These are phyloP conservation scores for Bruguiera sexangula DNA, from an alignment of 345 rosid species.

Conservation along the genomic window DNA sequence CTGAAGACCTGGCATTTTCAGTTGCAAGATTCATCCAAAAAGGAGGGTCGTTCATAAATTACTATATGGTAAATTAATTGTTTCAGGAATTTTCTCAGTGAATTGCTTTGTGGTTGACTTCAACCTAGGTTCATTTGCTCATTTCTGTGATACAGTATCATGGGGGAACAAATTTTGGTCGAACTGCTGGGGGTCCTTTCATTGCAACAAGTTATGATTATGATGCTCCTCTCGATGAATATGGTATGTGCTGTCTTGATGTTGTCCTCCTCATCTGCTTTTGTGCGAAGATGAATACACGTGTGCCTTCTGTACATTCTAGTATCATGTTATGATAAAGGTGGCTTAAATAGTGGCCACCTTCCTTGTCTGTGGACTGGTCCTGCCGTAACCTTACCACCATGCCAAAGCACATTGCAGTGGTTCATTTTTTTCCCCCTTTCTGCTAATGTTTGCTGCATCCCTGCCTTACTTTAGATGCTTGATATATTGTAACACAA, in stretches of 20 bases:
- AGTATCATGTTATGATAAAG: neutral
- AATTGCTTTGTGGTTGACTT: constrained; percentile 14
- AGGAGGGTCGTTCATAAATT: constrained; percentile 91
- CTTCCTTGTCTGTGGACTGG: neutral
- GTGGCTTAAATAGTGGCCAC: neutral
- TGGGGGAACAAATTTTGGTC: constrained; percentile 98
- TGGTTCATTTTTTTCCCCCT: neutral
- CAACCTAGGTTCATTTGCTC: constrained; percentile 15
- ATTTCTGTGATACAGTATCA: constrained; percentile 61
- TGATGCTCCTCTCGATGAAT: constrained; percentile 96
- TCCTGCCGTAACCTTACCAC: neutral
- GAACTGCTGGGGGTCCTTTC: constrained; percentile 99
- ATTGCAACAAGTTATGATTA: constrained; percentile 97
- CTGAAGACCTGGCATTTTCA: constrained; percentile 92
- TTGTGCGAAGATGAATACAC: neutral
- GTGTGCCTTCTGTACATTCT: neutral
- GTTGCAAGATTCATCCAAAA: constrained; percentile 96
- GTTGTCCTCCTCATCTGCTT: neutral
- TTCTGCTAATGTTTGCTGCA: neutral
- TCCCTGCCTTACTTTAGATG: neutral
- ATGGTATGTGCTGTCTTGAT: constrained; percentile 50
- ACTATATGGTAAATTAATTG: constrained; percentile 70
- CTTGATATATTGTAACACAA: neutral
- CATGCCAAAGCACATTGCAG: neutral
- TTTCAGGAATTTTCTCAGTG: constrained; percentile 9